Evolutionary conservation across 164 flowering plant species (phyloP), one percentile per base, ranked within the genome.

Genomic region (Saururus chinensis): DNA sequence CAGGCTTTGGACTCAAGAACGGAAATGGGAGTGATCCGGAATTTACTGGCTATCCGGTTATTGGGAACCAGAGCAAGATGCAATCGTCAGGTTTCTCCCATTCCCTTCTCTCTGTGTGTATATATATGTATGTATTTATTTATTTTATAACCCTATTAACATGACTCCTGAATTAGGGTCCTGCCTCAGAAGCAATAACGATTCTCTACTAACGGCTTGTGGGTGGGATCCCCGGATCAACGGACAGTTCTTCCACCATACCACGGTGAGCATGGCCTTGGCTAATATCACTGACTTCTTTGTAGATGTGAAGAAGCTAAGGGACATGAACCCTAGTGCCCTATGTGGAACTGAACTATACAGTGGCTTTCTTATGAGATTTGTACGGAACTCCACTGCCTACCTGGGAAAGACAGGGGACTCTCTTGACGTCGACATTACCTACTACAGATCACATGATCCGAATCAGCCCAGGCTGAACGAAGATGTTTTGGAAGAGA

Each of bases 401-500:
- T 63, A 63, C 42, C 16, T 63, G 26, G 66, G 60, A 1, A 63
- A 63, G 60, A 55, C 51, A 14, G 52, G 14, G 9, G 66, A 63
- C 53, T 55, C 53, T 9, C 40, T 63, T 21, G 66, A 63, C 52
- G 21, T 63, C 19, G 66, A 63, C 60, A 55, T 63, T n/a, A 63
- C 60, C 9, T 63, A 55, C 59, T 56, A 63, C 53, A 26, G 66
- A 0, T 40, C 60, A 12, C 60, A 23, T 20, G 59, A 55, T 19
- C 60, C 66, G 0, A 51, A 40, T 10, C 10, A 55, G 22, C 66
- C 66, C 9, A 49, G 60, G 9, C 20, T 63, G 12, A 21, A 63
- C 45, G 66, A 63, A 42, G 66, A 63, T 25, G 60, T 63, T 1
- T 25, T 63, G 40, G 66, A 63, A 35, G 66, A 63, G 53, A 55